Evolutionary conservation across 2,329 filamentous ascomycete genomes (phyloP), one percentile per base, ranked within the genome.

Genomic region (Xylaria sp.): DNA sequence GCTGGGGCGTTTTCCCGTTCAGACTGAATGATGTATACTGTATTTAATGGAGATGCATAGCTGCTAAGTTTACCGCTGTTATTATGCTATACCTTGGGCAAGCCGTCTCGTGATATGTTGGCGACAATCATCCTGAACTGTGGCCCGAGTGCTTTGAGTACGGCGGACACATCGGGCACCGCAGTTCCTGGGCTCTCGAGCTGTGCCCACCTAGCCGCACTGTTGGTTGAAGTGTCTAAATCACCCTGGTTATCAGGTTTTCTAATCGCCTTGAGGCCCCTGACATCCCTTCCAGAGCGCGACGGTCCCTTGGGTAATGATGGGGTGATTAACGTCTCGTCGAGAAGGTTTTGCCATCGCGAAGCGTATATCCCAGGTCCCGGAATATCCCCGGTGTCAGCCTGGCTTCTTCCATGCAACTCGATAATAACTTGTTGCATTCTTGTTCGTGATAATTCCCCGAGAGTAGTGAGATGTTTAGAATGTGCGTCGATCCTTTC

Each of bases 341-440:
- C 90, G 2, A 94, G 82, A 6, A 94, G 82, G 0, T 86, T 82
- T 76, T 93, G 90, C 92, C 92, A 94, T 58, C 89, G 85, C 1
- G 87, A 84, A 27, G 94, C 85, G 75, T 92, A 94, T 55, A 91
- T 87, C 1, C 92, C 92, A 0, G 92, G 92, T 0, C 91, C 92
- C 27, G 83, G 84, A 61, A 85, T 85, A 42, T 81, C 69, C 5
- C 66, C 60, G 2, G 47, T 55, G 5, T 27, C 53, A 11, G 47
- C 34, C 39, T 60, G 53, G 54, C 64, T 60, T 48, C 65, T 58
- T 19, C 70, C 50, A 59, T 71, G 39, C 61, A 64, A 69, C 1
- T 75, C 75, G 62, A 84, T 82, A 53, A 93, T 82, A 27, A 93
- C 85, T 1, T 80, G 79, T 61, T 88, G 85, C 68, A 92, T 85